Base-by-base conservation (phyloP, 768 basidiomycete genomes). In the Auricularia sp. region DNA sequence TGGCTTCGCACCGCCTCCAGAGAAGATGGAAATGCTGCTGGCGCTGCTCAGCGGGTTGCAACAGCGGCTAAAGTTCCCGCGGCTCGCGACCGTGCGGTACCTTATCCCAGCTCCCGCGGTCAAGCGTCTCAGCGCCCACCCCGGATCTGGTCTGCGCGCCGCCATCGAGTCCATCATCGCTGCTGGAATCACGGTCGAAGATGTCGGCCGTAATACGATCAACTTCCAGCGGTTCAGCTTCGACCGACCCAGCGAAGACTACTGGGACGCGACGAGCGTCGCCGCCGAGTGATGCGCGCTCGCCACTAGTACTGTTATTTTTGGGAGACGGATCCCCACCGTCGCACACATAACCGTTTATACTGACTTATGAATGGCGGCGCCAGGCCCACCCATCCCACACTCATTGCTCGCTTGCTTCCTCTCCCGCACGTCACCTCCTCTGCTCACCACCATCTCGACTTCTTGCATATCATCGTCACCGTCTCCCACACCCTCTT, bases 181-280 rank as follows among this genome's bases (percentile, higher is more conserved):
- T 29, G 56, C 56, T 4, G 56, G 56, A 6, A 59, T 59, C 24
- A 33, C 24, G 2, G 29, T 59, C 2, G 56, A 29, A 34, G 56
- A 59, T 29, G 56, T 59, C 29, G 56, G 56, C 10, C 34, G 56
- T 29, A 59, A 59, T 34, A 10, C 56, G 14, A 59, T 59, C 56
- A 29, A 24, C 11, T 59, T 59, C 56, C 14, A 14, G 56, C 56
- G 34, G 11, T 14, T 24, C 11, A 34, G 56, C 21, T 33, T 35
- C 24, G 24, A 33, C 29, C 47, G 47, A 29, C 56, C 56, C 56
- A 59, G 56, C 56, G 56, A 59, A 29, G 24, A 59, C 29, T 29
- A 59, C 56, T 59, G 56, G 56, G 56, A 59, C 56, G 34, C 13
- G 24, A 59, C 34, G 56, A 59, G 56, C 34, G 34, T 34, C 56